phyloP scores from a whole-genome alignment of 2,329 filamentous ascomycete genomes.

The Myriosclerotinia scirpicola region DNA sequence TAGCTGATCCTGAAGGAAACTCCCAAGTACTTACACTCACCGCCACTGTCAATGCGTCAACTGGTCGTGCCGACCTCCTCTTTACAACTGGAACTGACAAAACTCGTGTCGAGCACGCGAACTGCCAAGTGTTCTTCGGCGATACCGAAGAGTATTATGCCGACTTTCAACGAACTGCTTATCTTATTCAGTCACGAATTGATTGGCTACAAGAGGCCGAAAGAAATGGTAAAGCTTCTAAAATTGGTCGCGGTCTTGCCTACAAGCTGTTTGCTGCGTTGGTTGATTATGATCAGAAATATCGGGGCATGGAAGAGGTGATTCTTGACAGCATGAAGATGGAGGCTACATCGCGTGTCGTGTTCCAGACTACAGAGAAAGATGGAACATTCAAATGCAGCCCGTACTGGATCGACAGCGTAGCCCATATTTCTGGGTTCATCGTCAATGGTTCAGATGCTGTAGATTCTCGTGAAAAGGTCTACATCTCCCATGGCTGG shows the following conservation, averaged over 20 bases:
- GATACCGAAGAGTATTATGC: slow-evolving; percentile 19
- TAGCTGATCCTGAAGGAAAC: slow-evolving; percentile 45
- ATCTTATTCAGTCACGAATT: slow-evolving; percentile 22
- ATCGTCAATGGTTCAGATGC: slow-evolving; percentile 52
- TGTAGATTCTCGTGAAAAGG: slow-evolving; percentile 54
- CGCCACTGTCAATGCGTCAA: slow-evolving; percentile 57
- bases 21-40: slow-evolving; percentile 52
- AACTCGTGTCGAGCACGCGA: slow-evolving; percentile 19
- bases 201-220: slow-evolving; percentile 24
- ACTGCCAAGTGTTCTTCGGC: slow-evolving; percentile 18
- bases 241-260: slow-evolving; percentile 63
- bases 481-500: slow-evolving; percentile 61
- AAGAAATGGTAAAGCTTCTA: slow-evolving; percentile 55
- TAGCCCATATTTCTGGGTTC: slow-evolving; percentile 60
- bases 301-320: slow-evolving; percentile 59
- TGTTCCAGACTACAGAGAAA: slow-evolving; percentile 49
- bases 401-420: slow-evolving; percentile 59
- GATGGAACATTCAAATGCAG: slow-evolving; percentile 56
- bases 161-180: slow-evolving; percentile 21
- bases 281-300: slow-evolving; percentile 56
- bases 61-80: slow-evolving; percentile 54
- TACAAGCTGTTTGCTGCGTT: slow-evolving; percentile 69
- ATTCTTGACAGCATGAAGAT: slow-evolving; percentile 52
- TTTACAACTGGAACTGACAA: slow-evolving; percentile 53
- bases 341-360: slow-evolving; percentile 47